These are phyloP conservation scores for Fusarium succisae DNA, from an alignment of 2,329 filamentous ascomycete species.

Conservation along the genomic window DNA sequence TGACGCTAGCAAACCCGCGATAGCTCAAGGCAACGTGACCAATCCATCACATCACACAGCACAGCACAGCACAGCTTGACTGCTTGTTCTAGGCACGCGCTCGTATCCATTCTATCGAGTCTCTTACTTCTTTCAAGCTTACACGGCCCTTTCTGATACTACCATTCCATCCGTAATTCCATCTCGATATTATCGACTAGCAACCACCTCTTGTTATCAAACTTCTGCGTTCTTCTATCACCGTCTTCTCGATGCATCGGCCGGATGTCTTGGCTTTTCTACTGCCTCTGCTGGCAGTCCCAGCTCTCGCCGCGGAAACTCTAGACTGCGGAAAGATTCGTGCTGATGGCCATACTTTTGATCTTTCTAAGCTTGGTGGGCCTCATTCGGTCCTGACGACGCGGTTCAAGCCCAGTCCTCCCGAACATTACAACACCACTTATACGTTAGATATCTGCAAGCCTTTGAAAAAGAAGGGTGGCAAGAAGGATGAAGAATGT, in stretches of 20 bases:
- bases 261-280: conserved; percentile 50
- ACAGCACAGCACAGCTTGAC: not conserved
- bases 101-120: not conserved
- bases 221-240: conserved; percentile 4
- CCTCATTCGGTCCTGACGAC: conserved; percentile 74
- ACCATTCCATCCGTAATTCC: conserved; percentile 11
- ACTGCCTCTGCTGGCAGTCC: conserved; percentile 50
- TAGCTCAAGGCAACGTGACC: conserved; percentile 46
- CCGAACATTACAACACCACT: conserved; percentile 72
- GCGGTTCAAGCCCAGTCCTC: conserved; percentile 60
- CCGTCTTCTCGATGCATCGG: conserved; percentile 51
- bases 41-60: conserved; percentile 32
- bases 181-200: conserved; percentile 4
- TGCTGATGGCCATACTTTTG: conserved; percentile 67
- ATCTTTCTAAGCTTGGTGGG: conserved; percentile 71
- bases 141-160: not conserved
- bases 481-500: conserved; percentile 68
- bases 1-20: conserved; percentile 34
- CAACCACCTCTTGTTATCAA: not conserved
- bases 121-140: not conserved
- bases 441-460: conserved; percentile 84
- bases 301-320: conserved; percentile 55
- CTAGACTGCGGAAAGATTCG: conserved; percentile 71
- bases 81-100: conserved; percentile 22
- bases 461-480: conserved; percentile 69